These are phyloP conservation scores for Citrus medica DNA, from an alignment of 345 rosid genomes.

Conservation along the genomic window DNA sequence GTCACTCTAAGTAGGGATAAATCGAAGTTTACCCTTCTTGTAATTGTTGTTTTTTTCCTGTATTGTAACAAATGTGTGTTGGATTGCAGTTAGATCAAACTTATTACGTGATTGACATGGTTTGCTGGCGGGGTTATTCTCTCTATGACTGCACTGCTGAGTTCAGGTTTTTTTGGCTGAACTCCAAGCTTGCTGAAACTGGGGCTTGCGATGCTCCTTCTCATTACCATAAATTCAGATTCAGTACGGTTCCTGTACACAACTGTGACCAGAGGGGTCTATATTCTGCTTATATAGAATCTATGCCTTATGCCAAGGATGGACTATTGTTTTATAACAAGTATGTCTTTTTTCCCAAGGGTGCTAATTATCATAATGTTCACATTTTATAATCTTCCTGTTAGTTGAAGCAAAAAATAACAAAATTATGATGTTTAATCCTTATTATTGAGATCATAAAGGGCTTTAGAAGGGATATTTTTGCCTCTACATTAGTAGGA, in stretches of 20 bases:
- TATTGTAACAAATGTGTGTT: constrained; percentile 1
- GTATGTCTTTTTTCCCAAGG: constrained; percentile 34
- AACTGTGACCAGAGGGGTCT: constrained; percentile 74
- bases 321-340: constrained; percentile 90
- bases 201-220: constrained; percentile 84
- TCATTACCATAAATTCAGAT: constrained; percentile 60
- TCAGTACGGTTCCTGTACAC: constrained; percentile 55
- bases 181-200: constrained; percentile 85
- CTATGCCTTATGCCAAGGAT: constrained; percentile 71
- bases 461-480: not conserved
- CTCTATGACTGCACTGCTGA: constrained; percentile 87
- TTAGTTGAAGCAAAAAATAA: not conserved
- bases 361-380: not conserved
- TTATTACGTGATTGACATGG: constrained; percentile 87
- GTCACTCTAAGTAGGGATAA: too few relatives aligned
- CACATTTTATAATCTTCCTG: not conserved
- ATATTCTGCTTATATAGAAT: constrained; percentile 55
- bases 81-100: constrained; percentile 71
- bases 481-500: not conserved
- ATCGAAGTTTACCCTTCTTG: too few relatives aligned
- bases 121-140: constrained; percentile 92
- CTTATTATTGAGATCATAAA: not conserved
- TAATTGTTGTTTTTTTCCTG: not conserved
- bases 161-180: constrained; percentile 90
- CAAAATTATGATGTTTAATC: not conserved